These are phyloP conservation scores for Cercospora berteroae DNA, from an alignment of 2,329 filamentous ascomycete genomes.

Conservation along the genomic window DNA sequence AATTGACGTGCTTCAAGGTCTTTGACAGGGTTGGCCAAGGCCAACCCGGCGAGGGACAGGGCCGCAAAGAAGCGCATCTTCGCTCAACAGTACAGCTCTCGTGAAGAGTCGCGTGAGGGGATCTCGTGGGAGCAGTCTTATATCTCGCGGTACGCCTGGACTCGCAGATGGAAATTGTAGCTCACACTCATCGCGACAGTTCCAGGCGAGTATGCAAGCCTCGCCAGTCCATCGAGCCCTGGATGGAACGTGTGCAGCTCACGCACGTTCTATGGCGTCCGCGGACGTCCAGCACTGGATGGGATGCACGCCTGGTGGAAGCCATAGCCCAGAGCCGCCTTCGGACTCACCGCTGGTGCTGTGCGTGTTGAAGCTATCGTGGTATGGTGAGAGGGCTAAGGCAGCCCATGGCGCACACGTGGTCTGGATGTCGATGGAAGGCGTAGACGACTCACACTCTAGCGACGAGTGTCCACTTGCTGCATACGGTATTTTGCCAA, in stretches of 20 bases:
- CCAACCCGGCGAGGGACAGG: neutral
- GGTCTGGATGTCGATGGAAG: neutral
- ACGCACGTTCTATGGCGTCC: neutral
- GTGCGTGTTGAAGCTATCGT: neutral
- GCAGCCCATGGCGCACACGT: neutral
- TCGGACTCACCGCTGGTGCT: neutral
- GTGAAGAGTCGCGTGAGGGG: neutral
- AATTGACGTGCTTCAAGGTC: neutral
- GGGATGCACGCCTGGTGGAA: neutral
- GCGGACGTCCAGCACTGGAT: neutral
- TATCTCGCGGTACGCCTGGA: neutral
- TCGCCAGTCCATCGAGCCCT: neutral
- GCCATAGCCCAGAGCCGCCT: neutral
- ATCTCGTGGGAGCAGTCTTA: neutral
- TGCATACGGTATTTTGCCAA: neutral
- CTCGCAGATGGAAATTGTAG: neutral
- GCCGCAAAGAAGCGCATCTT: neutral
- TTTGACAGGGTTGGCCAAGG: neutral
- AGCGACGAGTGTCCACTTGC: neutral
- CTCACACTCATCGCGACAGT: neutral
- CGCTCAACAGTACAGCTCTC: neutral
- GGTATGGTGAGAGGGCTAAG: neutral
- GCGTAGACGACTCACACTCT: neutral
- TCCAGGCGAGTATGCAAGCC: neutral
- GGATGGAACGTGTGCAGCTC: neutral